phyloP scores from a whole-genome alignment of 1,139 yeast species.

The Yamadazyma friedrichii region DNA sequence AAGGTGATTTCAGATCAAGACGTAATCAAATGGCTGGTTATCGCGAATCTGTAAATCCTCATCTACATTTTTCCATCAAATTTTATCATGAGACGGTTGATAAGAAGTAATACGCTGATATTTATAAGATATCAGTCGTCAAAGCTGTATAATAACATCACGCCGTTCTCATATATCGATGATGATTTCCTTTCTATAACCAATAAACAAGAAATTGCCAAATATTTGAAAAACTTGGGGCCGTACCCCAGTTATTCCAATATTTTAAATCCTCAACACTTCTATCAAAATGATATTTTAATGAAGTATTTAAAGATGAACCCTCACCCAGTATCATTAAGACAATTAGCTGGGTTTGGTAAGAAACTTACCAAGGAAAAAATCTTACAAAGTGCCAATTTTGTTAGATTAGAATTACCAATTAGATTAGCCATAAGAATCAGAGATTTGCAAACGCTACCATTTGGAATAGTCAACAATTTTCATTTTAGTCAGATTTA shows the following conservation, averaged over 20 bases:
- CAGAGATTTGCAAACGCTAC: conserved; percentile 74
- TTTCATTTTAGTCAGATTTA: conserved; percentile 84
- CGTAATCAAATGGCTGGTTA: conserved; percentile 10
- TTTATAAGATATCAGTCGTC: background rate
- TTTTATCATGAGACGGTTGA: background rate
- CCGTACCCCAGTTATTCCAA: conserved; percentile 46
- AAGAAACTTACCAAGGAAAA: conserved; percentile 76
- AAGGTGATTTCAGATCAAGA: background rate
- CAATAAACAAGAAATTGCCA: conserved; percentile 39
- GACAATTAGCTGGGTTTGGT: conserved; percentile 89
- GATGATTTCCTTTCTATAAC: conserved; percentile 32
- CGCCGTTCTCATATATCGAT: conserved; percentile 29
- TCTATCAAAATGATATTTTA: conserved; percentile 79
- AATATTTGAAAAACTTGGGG: conserved; percentile 39
- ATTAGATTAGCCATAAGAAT: conserved; percentile 79
- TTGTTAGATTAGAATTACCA: conserved; percentile 82
- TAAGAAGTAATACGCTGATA: background rate
- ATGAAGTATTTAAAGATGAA: conserved; percentile 59
- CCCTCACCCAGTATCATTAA: conserved; percentile 87
- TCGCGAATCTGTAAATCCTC: background rate
- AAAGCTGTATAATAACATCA: conserved; percentile 11
- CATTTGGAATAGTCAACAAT: conserved; percentile 82
- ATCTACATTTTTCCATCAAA: no score
- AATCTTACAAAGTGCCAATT: conserved; percentile 78
- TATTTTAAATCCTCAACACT: conserved; percentile 65